A percentile compares a stretch with the other conserved stretches of the same genome.
Conservation (phyloP, 2,329 filamentous ascomycete species). For the Diaporthe eres region DNA sequence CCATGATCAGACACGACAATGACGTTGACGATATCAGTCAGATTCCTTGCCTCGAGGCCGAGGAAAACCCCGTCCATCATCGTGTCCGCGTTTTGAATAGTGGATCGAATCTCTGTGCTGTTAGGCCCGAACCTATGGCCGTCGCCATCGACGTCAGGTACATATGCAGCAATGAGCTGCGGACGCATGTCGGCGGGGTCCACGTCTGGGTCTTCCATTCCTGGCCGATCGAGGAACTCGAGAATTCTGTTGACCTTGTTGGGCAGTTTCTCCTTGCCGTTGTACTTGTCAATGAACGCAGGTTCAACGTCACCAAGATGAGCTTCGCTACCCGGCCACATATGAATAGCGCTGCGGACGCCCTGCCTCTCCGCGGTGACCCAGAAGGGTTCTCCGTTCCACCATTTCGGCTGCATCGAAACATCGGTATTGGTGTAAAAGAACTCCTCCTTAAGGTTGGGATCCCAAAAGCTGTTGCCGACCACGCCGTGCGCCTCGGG, state of each 20-base stretch:
- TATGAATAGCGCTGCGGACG: slow-evolving; percentile 87
- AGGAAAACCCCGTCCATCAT: slow-evolving; percentile 85
- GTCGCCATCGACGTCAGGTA: slow-evolving; percentile 90
- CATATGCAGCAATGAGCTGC: slow-evolving; percentile 93
- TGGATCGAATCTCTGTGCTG: slow-evolving; percentile 87
- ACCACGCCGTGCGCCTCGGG: slow-evolving; percentile 95
- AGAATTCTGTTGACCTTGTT: slow-evolving; percentile 86
- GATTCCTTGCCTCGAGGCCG: slow-evolving; percentile 84
- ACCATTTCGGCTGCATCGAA: slow-evolving; percentile 92
- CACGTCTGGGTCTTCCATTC: slow-evolving; percentile 70
- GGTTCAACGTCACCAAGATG: slow-evolving; percentile 81
- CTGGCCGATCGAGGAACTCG: slow-evolving; percentile 87
- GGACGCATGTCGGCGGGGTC: slow-evolving; percentile 74
- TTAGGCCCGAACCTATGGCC: slow-evolving; percentile 94
- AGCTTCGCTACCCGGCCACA: slow-evolving; percentile 98
- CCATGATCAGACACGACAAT: slow-evolving; percentile 98
- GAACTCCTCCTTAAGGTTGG: slow-evolving; percentile 81
- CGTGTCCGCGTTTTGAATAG: slow-evolving; percentile 83
- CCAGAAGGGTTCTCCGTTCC: slow-evolving; percentile 95
- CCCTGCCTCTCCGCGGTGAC: slow-evolving; percentile 89
- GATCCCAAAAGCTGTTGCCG: slow-evolving; percentile 96
- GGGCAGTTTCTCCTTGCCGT: slow-evolving; percentile 79
- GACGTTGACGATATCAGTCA: slow-evolving; percentile 92
- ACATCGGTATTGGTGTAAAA: slow-evolving; percentile 84
- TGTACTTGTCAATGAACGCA: slow-evolving; percentile 86